Evolutionary conservation across 352 stramenopile species (phyloP).

Genomic region (Globisporangium okanoganense): DNA sequence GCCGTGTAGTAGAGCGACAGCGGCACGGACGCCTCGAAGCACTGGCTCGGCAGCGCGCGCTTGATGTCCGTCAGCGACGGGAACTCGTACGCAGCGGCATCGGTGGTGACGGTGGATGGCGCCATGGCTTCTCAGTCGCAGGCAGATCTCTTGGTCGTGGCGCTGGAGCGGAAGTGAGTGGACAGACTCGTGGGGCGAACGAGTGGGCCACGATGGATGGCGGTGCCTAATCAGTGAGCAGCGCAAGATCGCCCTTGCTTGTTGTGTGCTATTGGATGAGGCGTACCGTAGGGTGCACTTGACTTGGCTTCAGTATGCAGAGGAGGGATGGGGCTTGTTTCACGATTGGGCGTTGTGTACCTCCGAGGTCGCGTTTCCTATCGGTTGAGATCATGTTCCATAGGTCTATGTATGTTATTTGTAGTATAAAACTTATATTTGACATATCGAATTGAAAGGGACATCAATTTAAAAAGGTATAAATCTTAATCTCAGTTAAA

Average conservation of each 20-base stretch:
- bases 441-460: background rate
- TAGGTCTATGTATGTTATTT: no score
- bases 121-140: conserved; percentile 6
- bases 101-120: conserved; percentile 21
- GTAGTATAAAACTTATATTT: background rate
- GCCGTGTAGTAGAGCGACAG: conserved; percentile 74
- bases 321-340: conserved; percentile 2
- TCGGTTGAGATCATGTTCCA: no score
- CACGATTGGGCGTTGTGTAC: conserved; percentile 1
- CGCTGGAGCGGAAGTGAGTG: conserved; percentile 5
- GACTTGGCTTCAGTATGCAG: conserved; percentile 10
- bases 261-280: background rate
- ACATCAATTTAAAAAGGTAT: background rate
- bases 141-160: background rate
- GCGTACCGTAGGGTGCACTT: background rate
- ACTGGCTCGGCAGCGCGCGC: conserved; percentile 60
- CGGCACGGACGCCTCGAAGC: conserved; percentile 67
- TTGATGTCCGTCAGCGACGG: conserved; percentile 81
- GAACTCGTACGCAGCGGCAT: conserved; percentile 41
- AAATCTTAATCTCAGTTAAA: background rate
- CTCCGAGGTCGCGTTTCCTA: background rate
- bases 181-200: background rate
- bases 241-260: background rate
- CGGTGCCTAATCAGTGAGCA: background rate
- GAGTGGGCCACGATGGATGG: background rate